These are phyloP conservation scores for Hypocrella siamensis DNA, from an alignment of 2,329 filamentous ascomycete species.

Conservation along the genomic window DNA sequence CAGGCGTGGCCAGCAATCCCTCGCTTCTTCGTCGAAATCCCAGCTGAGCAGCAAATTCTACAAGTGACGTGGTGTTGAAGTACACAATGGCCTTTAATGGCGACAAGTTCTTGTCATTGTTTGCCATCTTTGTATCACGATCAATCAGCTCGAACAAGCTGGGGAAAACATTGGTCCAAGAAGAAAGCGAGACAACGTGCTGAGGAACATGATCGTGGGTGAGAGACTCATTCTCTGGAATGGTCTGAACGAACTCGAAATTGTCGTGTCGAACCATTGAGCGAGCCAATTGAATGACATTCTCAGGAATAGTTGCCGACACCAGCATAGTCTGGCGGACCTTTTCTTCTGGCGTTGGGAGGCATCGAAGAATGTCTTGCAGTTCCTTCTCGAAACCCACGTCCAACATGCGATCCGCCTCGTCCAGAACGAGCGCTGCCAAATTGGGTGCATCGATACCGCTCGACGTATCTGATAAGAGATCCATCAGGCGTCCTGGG, in stretches of 20 bases:
- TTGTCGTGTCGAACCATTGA: constrained; percentile 59
- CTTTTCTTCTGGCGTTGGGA: constrained; percentile 48
- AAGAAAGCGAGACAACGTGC: constrained; percentile 48
- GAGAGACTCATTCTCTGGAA: constrained; percentile 62
- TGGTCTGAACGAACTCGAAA: constrained; percentile 86
- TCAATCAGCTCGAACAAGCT: constrained; percentile 61
- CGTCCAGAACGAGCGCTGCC: constrained; percentile 85
- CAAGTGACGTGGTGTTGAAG: constrained; percentile 63
- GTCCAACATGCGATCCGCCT: constrained; percentile 97
- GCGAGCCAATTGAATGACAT: constrained; percentile 68
- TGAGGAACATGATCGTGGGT: constrained; percentile 81
- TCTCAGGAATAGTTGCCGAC: constrained; percentile 77
- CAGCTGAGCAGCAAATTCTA: constrained; percentile 45
- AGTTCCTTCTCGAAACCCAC: constrained; percentile 66
- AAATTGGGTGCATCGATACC: constrained; percentile 62
- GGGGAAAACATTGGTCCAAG: constrained; percentile 64
- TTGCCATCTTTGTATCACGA: constrained; percentile 34
- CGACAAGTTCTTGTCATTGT: constrained; percentile 19
- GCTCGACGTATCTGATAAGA: constrained; percentile 50
- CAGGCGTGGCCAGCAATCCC: constrained; percentile 18
- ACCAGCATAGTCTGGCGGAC: constrained; percentile 86
- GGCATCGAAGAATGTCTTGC: constrained; percentile 37
- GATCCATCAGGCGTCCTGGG: constrained; percentile 72
- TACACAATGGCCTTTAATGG: constrained; percentile 97
- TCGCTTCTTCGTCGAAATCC: constrained; percentile 23